Conservation (phyloP, 768 basidiomycete species). For the Mycena rebaudengoi region DNA sequence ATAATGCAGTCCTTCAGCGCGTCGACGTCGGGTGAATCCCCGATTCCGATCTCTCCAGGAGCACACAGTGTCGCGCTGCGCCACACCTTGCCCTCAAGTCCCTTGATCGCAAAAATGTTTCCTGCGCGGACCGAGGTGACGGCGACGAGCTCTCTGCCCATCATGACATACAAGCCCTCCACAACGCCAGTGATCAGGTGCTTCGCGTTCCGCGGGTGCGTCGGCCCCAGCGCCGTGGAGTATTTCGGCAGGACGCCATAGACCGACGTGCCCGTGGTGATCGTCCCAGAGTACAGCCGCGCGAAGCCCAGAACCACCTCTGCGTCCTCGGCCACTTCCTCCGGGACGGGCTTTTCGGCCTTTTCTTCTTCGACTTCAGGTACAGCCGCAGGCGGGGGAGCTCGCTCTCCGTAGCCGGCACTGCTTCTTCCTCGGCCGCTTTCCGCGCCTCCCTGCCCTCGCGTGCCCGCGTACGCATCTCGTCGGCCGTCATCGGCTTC, state of each 20-base stretch:
- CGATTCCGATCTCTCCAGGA: constrained; percentile 56
- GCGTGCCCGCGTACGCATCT: constrained; percentile 74
- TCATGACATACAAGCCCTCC: constrained; percentile 91
- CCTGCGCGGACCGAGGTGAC: constrained; percentile 88
- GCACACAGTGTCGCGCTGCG: constrained; percentile 91
- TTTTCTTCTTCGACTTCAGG: too few relatives aligned
- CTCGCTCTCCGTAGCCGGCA: constrained; percentile 21
- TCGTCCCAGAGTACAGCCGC: constrained; percentile 89
- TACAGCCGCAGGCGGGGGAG: constrained; percentile 7
- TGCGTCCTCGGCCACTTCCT: constrained; percentile 34
- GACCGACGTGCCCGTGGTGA: constrained; percentile 69
- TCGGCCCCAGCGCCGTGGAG: constrained; percentile 64
- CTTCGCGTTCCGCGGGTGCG: constrained; percentile 73
- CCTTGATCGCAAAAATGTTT: constrained; percentile 92
- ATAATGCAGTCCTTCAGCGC: constrained; percentile 65
- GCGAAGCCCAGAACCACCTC: constrained; percentile 93
- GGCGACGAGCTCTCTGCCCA: constrained; percentile 93
- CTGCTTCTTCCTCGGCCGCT: constrained; percentile 27
- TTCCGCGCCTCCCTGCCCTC: constrained; percentile 55
- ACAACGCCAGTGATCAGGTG: constrained; percentile 70
- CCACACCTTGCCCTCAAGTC: constrained; percentile 90
- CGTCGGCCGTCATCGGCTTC: constrained; percentile 79
- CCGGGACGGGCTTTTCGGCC: constrained; percentile 24
- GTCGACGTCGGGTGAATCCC: constrained; percentile 37
- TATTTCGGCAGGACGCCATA: constrained; percentile 91